Evolutionary conservation across 2,329 filamentous ascomycete genomes (phyloP), one percentile per base, ranked within the genome.

Genomic region (Pezicula neosporulosa): DNA sequence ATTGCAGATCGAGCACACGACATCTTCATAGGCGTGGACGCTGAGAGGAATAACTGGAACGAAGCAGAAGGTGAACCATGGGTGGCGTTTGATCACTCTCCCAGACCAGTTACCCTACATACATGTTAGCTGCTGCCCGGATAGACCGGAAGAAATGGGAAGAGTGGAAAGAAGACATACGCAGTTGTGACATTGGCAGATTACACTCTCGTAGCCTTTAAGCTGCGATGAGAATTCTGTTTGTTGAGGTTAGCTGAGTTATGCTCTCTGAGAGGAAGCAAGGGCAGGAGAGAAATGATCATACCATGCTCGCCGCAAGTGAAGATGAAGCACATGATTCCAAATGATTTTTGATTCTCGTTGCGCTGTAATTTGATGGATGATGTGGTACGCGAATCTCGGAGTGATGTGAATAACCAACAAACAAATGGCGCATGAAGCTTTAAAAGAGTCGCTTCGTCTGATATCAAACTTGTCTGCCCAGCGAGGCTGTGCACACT

Each of bases 31-130:
- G 49, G 82, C 82, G 52, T 81, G 77, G 57, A 85, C 74, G 43
- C 81, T 85, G 63, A 91, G 85, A 0, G 88, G 88, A 24, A 92
- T 76, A 43, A 92, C 68, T 45, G 88, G 88, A 48, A 90, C 70
- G 70, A 88, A 90, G 75, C 87, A 91, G 63, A 91, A 84, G 5
- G 88, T 91, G 64, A 91, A 91, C 85, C 86, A 90, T 39, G 83
- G 82, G 53, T 85, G 77, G 52, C 76, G 78, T 68, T 85, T 85
- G 63, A 83, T 74, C 51, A 85, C 82, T 55, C 72, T 74, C 13
- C 74, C 83, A 2, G 77, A 74, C 69, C 79, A 82, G 72, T 86
- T 86, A 48, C 83, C 82, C 65, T 68, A 46, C 15, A 4, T 28
- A 12, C 33, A 24, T n/a, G 7, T 38, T 27, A 19, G 38, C 41